Evolutionary conservation across 441 rosid genomes (phyloP).

Genomic region (Erodium texanum): DNA sequence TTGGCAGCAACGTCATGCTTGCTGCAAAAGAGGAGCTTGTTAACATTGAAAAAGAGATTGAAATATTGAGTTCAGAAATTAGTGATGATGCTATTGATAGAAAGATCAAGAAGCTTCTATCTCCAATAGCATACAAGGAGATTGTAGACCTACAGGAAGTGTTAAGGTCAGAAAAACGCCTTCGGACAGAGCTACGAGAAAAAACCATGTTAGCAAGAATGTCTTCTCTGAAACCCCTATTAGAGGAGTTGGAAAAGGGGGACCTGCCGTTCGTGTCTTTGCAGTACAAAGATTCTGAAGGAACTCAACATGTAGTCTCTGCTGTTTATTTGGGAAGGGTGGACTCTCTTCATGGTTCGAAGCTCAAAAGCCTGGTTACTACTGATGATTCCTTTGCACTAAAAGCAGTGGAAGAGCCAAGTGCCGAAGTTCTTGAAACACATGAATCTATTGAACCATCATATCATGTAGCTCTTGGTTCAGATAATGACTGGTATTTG

Average conservation of each 20-base stretch:
- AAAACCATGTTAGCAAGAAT: constrained; percentile 56
- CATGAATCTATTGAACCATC: constrained; percentile 40
- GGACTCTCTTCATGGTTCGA: constrained; percentile 44
- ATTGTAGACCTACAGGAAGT: constrained; percentile 62
- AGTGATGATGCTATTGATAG: constrained; percentile 74
- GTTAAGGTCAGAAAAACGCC: constrained; percentile 56
- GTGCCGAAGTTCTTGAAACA: constrained; percentile 21
- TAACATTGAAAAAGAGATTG: constrained; percentile 60
- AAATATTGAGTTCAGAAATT: constrained; percentile 51
- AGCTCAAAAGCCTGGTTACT: constrained; percentile 37
- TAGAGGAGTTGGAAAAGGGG: constrained; percentile 55
- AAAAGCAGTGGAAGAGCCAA: constrained; percentile 24
- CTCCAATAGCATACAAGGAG: constrained; percentile 60
- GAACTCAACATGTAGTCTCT: constrained; percentile 56
- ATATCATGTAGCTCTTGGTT: constrained; percentile 75
- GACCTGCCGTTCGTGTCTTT: constrained; percentile 71
- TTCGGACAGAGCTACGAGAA: constrained; percentile 49
- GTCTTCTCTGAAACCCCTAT: constrained; percentile 50
- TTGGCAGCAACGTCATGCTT: constrained; percentile 85
- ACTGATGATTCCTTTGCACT: constrained; percentile 32
- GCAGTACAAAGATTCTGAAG: constrained; percentile 75
- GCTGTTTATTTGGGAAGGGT: constrained; percentile 71
- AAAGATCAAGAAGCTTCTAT: constrained; percentile 62
- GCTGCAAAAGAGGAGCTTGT: constrained; percentile 86
- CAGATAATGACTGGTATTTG: constrained; percentile 88